These are phyloP conservation scores for Datura wrightii DNA, from an alignment of 257 asterid species.

Conservation along the genomic window DNA sequence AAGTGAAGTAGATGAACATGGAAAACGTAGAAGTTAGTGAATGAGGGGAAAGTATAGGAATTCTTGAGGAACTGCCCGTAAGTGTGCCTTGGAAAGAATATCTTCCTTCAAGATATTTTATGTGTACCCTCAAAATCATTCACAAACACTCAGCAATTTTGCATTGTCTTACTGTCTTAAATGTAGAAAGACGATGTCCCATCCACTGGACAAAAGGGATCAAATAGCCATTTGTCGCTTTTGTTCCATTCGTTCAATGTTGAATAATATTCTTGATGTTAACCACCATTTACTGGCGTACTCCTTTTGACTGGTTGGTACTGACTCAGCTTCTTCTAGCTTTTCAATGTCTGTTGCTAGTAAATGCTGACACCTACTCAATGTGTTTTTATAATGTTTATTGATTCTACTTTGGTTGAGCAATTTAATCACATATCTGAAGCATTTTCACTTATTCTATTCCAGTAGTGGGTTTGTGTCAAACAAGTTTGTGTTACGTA, in stretches of 20 bases:
- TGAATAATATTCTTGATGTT: conserved; percentile 17
- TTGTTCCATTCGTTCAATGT: background rate
- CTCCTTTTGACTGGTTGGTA: background rate
- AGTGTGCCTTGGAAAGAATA: background rate
- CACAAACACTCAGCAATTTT: background rate
- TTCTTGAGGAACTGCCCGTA: background rate
- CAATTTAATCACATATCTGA: background rate
- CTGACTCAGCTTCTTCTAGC: background rate
- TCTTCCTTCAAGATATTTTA: background rate
- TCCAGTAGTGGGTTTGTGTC: background rate
- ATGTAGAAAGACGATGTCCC: background rate
- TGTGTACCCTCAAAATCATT: background rate
- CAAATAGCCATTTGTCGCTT: background rate
- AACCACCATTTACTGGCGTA: background rate
- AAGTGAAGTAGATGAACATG: conserved; percentile 3
- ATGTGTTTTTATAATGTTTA: conserved; percentile 10
- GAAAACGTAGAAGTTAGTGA: background rate
- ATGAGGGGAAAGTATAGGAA: background rate
- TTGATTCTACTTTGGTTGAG: background rate
- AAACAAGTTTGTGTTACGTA: background rate
- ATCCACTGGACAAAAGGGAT: background rate
- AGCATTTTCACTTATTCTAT: background rate
- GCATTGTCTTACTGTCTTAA: background rate
- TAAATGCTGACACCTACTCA: background rate
- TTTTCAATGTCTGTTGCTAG: background rate